Evolutionary conservation across 208 protist genomes (phyloP), one percentile per base, ranked within the genome.

Genomic region (Porcisia deanei): DNA sequence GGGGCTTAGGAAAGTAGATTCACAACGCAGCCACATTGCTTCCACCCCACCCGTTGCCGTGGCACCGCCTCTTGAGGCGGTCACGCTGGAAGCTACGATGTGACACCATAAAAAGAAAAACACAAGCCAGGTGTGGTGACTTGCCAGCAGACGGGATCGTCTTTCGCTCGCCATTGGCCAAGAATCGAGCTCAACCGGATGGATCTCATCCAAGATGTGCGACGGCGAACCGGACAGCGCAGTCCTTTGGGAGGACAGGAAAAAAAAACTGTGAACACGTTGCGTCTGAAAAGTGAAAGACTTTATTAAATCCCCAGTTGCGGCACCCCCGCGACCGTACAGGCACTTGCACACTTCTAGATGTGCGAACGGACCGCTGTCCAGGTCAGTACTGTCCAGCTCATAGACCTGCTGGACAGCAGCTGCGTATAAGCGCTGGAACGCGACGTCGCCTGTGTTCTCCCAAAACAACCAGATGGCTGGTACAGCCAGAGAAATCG

Each of bases 81-180:
- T 43, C 22, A 55, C 18, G 25, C 47, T 60, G 37, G 71, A 52
- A 25, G 63, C 54, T 30, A 74, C 58, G 8, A 65, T 53, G 72
- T 89, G 85, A 52, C 70, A 79, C 85, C 85, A 89, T n/a, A 89
- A 67, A 18, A 89, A 76, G 34, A 86, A 78, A 6, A 89, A 47
- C 25, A 89, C 85, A 25, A 73, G 61, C 85, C 85, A 89, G n/a
- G 78, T 75, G 55, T 83, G 84, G 7, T 71, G 77, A 16, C 79
- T 84, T 34, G 79, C 79, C 16, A 45, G 64, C 20, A 88, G 80
- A 34, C 75, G 75, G 3, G 37, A 65, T 20, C 84, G 84, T 52
- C 47, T 76, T 18, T 80, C 71, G 43, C 58, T 81, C 43, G 85
- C 12, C 0, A 70, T 0, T 39, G 45, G 20, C 8, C 41, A 0